phyloP scores from a whole-genome alignment of 2,329 filamentous ascomycete species.

The Aspergillus oerlinghausenensis region DNA sequence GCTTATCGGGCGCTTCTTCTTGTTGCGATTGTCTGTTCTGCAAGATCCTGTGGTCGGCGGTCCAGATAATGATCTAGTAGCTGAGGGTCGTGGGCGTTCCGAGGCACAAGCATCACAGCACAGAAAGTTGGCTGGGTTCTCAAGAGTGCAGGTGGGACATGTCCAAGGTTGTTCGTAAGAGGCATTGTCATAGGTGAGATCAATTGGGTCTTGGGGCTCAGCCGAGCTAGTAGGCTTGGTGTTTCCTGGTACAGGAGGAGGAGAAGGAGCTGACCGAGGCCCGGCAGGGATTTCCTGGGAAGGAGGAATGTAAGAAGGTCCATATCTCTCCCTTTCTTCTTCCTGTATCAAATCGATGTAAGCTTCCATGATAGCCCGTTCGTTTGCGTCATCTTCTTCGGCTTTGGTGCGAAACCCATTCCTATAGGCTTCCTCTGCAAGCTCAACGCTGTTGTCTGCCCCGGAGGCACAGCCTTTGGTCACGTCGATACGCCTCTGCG shows the following conservation, averaged over 20 bases:
- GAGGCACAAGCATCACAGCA: slow-evolving; percentile 57
- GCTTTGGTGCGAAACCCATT: slow-evolving; percentile 79
- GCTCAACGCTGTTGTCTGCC: slow-evolving; percentile 60
- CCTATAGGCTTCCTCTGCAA: slow-evolving; percentile 61
- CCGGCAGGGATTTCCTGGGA: slow-evolving; percentile 52
- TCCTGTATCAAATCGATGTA: slow-evolving; percentile 83
- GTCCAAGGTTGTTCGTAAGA: slow-evolving; percentile 48
- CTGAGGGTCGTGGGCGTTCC: slow-evolving; percentile 45
- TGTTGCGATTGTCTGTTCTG: slow-evolving; percentile 7
- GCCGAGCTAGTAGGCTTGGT: slow-evolving; percentile 19
- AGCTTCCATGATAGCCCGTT: slow-evolving; percentile 78
- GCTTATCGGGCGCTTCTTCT: slow-evolving; percentile 20
- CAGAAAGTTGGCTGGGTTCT: slow-evolving; percentile 56
- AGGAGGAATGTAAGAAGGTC: slow-evolving; percentile 51
- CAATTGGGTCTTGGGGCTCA: slow-evolving; percentile 5
- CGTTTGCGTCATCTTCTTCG: slow-evolving; percentile 84
- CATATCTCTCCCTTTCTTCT: slow-evolving; percentile 61
- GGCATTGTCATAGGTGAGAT: slow-evolving; percentile 23
- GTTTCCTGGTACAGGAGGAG: slow-evolving; percentile 30
- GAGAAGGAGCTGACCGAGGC: slow-evolving; percentile 36
- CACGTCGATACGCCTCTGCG: slow-evolving; percentile 62
- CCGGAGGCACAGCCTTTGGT: slow-evolving; percentile 72
- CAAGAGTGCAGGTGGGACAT: slow-evolving; percentile 58
- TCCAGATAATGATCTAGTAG: slow-evolving; percentile 9
- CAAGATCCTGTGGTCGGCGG: slow-evolving; percentile 4